Base-by-base conservation (phyloP, 805 yeast genomes). In the Saturnispora saitoi region DNA sequence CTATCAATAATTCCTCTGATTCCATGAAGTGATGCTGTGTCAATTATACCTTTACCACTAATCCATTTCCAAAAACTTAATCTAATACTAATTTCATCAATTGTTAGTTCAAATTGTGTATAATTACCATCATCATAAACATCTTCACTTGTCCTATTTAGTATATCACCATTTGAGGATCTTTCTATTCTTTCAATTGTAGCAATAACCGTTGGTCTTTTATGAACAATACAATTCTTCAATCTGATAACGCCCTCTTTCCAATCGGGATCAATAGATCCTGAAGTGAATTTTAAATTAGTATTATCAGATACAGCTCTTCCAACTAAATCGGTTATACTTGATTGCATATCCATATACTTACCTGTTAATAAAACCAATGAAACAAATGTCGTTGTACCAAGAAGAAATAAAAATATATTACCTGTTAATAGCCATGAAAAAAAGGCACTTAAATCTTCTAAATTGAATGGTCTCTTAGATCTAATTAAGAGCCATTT, bases 341-440 rank as follows among this genome's bases (percentile, higher is more conserved):
- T 76, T 58, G 91, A 96, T 61, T 91, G 91, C 12, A 95, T 95
- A 58, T 87, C 81, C 10, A 88, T 83, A 1, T 96, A 83, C 62
- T 90, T 89, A 62, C 85, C 67, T 3, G 90, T 73, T 63, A 83
- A 80, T 11, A 93, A 72, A 1, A 90, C 72, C 41, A 89, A 61
- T 4, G 97, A 89, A 26, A 87, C 78, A 62, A 91, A 91, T 1
- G 98, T 88, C 1, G 99, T 93, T 10, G 99, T 91, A 9, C 91
- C 97, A 24, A 90, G 66, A 19, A 88, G 68, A 47, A 93, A 74
- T 67, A 95, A 71, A 8, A 87, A 63, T 2, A 85, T 81, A 59
- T 93, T 91, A 3, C 96, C 95, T 61, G 93, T 82, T 43, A 93
- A 76, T 28, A 93, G 69, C 96, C 98, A 90, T 6, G 96, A 86